Evolutionary conservation across 106 monocot species (phyloP).

Genomic region (Hemerocallis citrina): DNA sequence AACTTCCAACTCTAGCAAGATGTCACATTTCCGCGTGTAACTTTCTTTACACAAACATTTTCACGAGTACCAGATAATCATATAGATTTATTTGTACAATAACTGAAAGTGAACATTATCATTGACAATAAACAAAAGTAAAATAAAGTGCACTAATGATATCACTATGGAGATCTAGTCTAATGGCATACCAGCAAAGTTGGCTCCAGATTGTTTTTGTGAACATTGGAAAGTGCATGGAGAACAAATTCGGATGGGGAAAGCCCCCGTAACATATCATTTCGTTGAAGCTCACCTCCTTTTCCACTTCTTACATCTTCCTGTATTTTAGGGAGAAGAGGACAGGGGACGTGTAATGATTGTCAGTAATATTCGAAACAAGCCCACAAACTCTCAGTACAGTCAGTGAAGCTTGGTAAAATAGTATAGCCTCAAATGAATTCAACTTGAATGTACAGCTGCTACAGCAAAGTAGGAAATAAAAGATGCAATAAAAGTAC

Average conservation of each 20-base stretch:
- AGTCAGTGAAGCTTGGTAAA: neutral
- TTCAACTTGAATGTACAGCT: neutral
- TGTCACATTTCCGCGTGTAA: no score
- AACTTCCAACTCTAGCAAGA: no score
- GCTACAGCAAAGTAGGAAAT: neutral
- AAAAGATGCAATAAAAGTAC: constrained; percentile 16
- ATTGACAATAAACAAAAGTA: neutral
- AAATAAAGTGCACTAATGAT: neutral
- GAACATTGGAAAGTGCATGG: constrained; percentile 56
- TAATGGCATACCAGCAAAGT: constrained; percentile 58
- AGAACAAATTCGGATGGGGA: constrained; percentile 85
- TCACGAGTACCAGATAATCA: neutral
- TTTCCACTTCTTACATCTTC: constrained; percentile 46
- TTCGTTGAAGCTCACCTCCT: constrained; percentile 49
- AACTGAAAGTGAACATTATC: neutral
- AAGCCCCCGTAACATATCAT: constrained; percentile 57
- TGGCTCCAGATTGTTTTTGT: constrained; percentile 82
- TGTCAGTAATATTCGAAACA: neutral
- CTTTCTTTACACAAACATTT: no score
- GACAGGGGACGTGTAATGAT: neutral
- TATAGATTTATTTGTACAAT: neutral
- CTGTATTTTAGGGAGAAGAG: constrained; percentile 21
- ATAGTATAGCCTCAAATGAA: neutral
- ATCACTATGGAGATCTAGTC: neutral
- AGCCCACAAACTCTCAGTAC: neutral